Evolutionary conservation across 495 filamentous ascomycete species (phyloP).

Genomic region (Penicillium dipodomyicola): DNA sequence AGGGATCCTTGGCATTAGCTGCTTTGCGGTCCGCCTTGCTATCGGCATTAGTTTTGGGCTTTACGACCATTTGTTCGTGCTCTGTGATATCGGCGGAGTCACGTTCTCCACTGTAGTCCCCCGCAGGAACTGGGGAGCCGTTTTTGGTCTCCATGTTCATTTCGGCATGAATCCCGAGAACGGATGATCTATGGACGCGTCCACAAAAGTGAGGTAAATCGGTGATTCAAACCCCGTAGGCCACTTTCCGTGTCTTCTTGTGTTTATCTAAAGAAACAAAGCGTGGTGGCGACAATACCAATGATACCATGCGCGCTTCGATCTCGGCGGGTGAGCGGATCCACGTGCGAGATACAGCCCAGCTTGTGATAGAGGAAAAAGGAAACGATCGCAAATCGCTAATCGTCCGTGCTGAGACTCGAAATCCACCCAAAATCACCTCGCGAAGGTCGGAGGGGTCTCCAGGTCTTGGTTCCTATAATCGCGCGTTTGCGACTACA

Average conservation of each 20-base stretch:
- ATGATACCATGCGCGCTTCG: constrained; percentile 25
- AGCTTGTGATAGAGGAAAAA: not conserved
- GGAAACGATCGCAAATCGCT: constrained; percentile 13
- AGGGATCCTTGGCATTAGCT: constrained; percentile 75
- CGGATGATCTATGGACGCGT: constrained; percentile 1
- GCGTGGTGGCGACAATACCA: constrained; percentile 19
- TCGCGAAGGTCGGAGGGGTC: not conserved
- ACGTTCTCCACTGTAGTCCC: constrained; percentile 48
- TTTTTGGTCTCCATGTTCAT: constrained; percentile 55
- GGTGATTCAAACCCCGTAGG: constrained; percentile 2
- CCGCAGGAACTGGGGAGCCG: constrained; percentile 40
- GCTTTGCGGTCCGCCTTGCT: constrained; percentile 60
- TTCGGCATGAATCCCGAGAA: constrained; percentile 35
- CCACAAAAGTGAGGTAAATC: not conserved
- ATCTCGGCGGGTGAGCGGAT: constrained; percentile 21
- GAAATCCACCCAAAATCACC: constrained; percentile 3
- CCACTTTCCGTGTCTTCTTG: constrained; percentile 2
- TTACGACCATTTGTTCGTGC: constrained; percentile 35
- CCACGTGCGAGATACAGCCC: constrained; percentile 21
- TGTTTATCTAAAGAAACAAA: constrained; percentile 16
- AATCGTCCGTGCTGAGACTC: not conserved
- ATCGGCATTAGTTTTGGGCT: constrained; percentile 56
- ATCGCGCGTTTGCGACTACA: constrained; percentile 27
- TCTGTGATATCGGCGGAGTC: constrained; percentile 54
- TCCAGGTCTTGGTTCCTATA: constrained; percentile 17